Evolutionary conservation across 805 yeast genomes (phyloP), one percentile per base, ranked within the genome.

Genomic region (Ogataea pini): DNA sequence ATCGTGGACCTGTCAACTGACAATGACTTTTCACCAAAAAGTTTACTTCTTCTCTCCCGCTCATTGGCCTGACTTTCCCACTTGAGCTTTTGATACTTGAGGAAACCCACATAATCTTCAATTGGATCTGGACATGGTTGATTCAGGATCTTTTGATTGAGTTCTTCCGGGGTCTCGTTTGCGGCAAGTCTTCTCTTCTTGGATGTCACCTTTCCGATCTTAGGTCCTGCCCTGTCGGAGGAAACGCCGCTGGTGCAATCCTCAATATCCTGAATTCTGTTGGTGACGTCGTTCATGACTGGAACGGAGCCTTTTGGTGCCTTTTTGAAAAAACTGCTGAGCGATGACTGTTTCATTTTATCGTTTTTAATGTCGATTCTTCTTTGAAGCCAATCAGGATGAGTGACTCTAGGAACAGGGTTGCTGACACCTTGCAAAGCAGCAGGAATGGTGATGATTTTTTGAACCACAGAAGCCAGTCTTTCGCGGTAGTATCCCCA

Each of bases 401-500:
- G 97, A 3, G 80, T 79, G 6, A 95, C 92, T 57, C 97, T 75
- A 4, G 97, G 97, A 37, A 95, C 97, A 0, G 99, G 99, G 60
- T 94, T 95, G 12, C 73, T 69, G 14, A 92, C 80, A 44, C 82
- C 81, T 70, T 94, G 99, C 46, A 92, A 72, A 5, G 97, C 98
- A 4, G 99, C 99, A 2, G 99, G 99, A 56, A 94, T 92, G 0
- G 97, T 86, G 57, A 94, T 88, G 59, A 94, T 89, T 68, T 95
- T 94, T 65, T 91, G 97, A 36, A 95, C 83, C 5, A 91, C 96
- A 2, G 96, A 89, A 0, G 92, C 95, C 29, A 94, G 75, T 60
- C 99, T 81, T 59, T 89, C 97, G 53, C 84, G 77, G 63, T 94
- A 94, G 63, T 94, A 94, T 18, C 72, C 81, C 99, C 99, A 94